Percentiles rank a stretch among this genome's conserved stretches.
phyloP scores from a whole-genome alignment of 2,329 filamentous ascomycete species.

The Fusarium concolor region DNA sequence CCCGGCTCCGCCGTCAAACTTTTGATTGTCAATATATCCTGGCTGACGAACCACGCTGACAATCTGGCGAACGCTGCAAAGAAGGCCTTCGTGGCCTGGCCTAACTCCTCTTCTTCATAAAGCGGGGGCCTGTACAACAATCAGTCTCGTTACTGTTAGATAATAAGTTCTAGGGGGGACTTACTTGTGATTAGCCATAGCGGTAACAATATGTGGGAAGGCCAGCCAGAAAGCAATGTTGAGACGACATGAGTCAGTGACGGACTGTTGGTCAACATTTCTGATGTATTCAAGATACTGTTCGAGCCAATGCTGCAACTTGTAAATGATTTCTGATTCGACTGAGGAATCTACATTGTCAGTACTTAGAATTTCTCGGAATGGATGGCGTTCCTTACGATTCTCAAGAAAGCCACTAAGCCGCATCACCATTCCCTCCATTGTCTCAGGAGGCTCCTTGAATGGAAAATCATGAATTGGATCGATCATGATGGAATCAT shows the following conservation, averaged over 20 bases:
- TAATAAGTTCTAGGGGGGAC: constrained; percentile 25
- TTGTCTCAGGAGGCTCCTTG: constrained; percentile 48
- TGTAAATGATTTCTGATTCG: constrained; percentile 58
- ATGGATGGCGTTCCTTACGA: constrained; percentile 41
- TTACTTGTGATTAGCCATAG: constrained; percentile 55
- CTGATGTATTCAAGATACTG: constrained; percentile 58
- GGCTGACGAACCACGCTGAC: constrained; percentile 62
- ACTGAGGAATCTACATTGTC: constrained; percentile 53
- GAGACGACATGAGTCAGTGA: constrained; percentile 57
- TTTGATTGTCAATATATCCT: constrained; percentile 55
- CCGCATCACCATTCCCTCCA: constrained; percentile 51
- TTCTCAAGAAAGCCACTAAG: constrained; percentile 52
- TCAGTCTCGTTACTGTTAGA: constrained; percentile 1
- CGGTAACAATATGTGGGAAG: constrained; percentile 62
- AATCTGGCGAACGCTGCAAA: constrained; percentile 60
- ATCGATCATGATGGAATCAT: constrained; percentile 50
- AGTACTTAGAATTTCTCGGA: constrained; percentile 27
- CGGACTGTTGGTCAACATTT: constrained; percentile 49
- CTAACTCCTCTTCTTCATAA: constrained; percentile 44
- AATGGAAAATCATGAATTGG: constrained; percentile 62
- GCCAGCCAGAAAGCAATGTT: constrained; percentile 64
- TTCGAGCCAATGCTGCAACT: constrained; percentile 63
- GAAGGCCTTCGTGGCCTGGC: constrained; percentile 49
- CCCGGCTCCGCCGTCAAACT: constrained; percentile 26
- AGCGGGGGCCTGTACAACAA: constrained; percentile 42